phyloP scores from a whole-genome alignment of 73 alveolate species.

The Durusdinium trenchii region DNA sequence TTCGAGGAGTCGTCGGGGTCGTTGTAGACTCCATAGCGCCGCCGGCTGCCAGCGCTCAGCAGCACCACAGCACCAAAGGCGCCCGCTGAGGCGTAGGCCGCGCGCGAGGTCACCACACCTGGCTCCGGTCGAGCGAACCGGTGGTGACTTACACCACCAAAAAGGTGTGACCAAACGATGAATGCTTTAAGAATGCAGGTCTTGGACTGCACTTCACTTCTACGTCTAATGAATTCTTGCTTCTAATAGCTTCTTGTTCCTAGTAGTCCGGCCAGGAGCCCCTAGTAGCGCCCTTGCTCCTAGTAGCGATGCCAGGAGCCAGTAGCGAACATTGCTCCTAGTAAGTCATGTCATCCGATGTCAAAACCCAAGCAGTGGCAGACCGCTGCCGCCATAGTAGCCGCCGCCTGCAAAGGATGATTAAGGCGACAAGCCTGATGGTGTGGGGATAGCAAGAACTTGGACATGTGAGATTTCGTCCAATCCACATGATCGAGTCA shows the following conservation, averaged over 20 bases:
- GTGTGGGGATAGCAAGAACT: background rate
- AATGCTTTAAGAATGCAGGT: background rate
- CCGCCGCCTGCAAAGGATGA: no score
- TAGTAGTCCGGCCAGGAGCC: no score
- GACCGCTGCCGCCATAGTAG: background rate
- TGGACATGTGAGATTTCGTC: background rate
- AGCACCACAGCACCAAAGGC: slow-evolving; percentile 69
- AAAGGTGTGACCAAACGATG: background rate
- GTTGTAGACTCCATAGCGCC: slow-evolving; percentile 51
- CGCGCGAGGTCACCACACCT: slow-evolving; percentile 40
- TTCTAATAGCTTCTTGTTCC: background rate
- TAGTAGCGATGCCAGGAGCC: no score
- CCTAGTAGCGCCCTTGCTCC: no score
- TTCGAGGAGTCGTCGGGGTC: background rate
- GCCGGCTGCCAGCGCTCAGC: slow-evolving; percentile 35
- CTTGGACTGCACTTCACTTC: background rate
- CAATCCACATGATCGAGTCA: background rate
- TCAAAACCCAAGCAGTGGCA: no score
- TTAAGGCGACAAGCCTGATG: background rate
- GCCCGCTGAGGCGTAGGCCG: slow-evolving; percentile 42
- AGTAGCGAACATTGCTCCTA: no score
- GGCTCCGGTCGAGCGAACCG: background rate
- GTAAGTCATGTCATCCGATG: no score
- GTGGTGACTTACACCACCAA: background rate
- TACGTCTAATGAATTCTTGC: background rate